Evolutionary conservation across 192 early-diverging fungal species (phyloP), one percentile per base, ranked within the genome.

Genomic region (Coemansia biformis): DNA sequence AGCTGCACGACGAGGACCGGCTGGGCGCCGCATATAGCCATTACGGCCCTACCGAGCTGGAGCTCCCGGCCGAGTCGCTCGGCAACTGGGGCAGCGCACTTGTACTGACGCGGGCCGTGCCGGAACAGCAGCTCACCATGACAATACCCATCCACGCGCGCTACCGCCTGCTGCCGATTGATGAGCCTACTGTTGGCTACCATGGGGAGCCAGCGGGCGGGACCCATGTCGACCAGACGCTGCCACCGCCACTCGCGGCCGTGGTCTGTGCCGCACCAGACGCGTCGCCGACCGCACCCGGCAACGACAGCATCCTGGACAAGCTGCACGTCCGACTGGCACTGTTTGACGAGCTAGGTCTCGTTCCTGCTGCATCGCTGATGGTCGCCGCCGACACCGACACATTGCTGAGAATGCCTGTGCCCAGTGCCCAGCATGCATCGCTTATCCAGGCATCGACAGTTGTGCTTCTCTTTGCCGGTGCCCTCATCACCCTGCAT

Each of bases 31-130:
- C 18, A 1, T 50, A 57, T 45, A 39, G 26, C 15, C 56, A 63
- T 34, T 63, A 59, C 33, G 70, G 70, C 2, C 58, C 44, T 0
- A 30, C 54, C 13, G 70, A 74, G 51, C 59, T 74, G 2, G 70
- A 74, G 29, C 52, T 33, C 29, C 70, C 70, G 1, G 70, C 70
- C 5, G 70, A 74, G 22, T 48, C 42, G 0, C 53, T 74, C 42
- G 9, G 28, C 29, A 59, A 46, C 38, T 74, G 70, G 70, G 70
- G 70, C 37, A 74, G 70, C 43, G 15, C 66, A 11, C 46, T 63
- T 31, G 48, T 44, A 17, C 23, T 74, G 24, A 39, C 46, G 5
- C 62, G 51, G 48, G 16, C 16, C 15, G 8, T 30, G n/a, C n/a
- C 8, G 6, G 36, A 16, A 5, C 1, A 30, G 14, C 44, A 36